A percentile compares a stretch with the other conserved stretches of the same genome.
phyloP scores from a whole-genome alignment of 2,329 filamentous ascomycete genomes.

The Pezizomycotina sp. region DNA sequence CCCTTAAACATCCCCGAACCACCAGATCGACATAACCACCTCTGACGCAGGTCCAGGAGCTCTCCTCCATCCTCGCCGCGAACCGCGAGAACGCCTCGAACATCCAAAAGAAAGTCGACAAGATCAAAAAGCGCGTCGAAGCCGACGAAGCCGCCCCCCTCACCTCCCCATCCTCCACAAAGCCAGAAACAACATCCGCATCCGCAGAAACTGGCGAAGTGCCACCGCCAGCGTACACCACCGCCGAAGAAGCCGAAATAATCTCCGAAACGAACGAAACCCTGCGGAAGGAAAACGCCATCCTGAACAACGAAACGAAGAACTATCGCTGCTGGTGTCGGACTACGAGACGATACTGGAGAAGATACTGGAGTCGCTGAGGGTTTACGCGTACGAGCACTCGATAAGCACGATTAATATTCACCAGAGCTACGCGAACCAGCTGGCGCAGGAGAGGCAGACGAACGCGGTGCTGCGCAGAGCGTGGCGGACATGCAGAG shows the following conservation, averaged over 20 bases:
- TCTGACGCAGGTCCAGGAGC: conserved; percentile 25
- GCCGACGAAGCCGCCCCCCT: neutral
- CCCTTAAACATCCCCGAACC: conserved; percentile 19
- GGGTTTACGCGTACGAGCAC: conserved; percentile 25
- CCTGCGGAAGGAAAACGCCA: conserved; percentile 22
- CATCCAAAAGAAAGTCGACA: conserved; percentile 23
- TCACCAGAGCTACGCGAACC: conserved; percentile 25
- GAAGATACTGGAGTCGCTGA: conserved; percentile 24
- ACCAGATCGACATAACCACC: conserved; percentile 26
- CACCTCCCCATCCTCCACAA: neutral
- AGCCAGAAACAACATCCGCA: conserved; percentile 10
- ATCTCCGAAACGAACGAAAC: too few relatives aligned
- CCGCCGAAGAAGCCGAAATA: too few relatives aligned
- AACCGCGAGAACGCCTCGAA: conserved; percentile 24
- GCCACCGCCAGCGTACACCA: too few relatives aligned
- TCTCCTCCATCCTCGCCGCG: conserved; percentile 22
- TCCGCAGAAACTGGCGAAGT: conserved; percentile 22
- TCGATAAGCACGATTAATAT: conserved; percentile 26
- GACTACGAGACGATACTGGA: conserved; percentile 25
- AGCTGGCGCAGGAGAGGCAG: conserved; percentile 23
- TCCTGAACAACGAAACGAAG: conserved; percentile 24
- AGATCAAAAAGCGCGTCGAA: conserved; percentile 14
- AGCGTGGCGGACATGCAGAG: conserved; percentile 24
- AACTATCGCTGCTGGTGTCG: conserved; percentile 22
- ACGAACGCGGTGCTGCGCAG: conserved; percentile 23